Percentiles rank a stretch among this genome's conserved stretches.
These are phyloP conservation scores for Massariosphaeria phaeospora DNA, from an alignment of 495 filamentous ascomycete species.

Conservation along the genomic window DNA sequence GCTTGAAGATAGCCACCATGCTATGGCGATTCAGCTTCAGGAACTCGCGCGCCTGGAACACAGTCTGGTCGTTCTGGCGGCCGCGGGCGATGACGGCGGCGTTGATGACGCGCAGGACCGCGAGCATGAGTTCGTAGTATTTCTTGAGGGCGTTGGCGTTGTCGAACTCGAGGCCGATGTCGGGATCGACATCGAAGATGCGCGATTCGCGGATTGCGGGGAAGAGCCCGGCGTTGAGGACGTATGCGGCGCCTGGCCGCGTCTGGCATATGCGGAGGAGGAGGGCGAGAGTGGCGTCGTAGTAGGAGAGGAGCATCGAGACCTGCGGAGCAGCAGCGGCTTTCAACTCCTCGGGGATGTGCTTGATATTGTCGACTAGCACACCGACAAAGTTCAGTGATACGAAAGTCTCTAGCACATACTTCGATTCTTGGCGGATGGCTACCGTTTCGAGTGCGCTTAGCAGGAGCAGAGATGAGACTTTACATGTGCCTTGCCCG, in stretches of 20 bases:
- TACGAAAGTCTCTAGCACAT: slow-evolving; percentile 72
- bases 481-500: slow-evolving; percentile 72
- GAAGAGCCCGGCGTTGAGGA: slow-evolving; percentile 88
- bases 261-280: slow-evolving; percentile 81
- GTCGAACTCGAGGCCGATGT: slow-evolving; percentile 74
- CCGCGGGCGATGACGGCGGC: slow-evolving; percentile 73
- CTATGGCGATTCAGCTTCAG: slow-evolving; percentile 70
- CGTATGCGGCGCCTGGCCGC: slow-evolving; percentile 67
- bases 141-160: slow-evolving; percentile 65
- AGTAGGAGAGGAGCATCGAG: slow-evolving; percentile 47
- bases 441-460: slow-evolving; percentile 65
- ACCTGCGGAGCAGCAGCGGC: slow-evolving; percentile 48
- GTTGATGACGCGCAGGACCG: slow-evolving; percentile 75
- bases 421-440: slow-evolving; percentile 56
- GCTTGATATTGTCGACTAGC: slow-evolving; percentile 75
- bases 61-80: slow-evolving; percentile 67
- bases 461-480: slow-evolving; percentile 73
- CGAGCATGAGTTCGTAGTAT: slow-evolving; percentile 77
- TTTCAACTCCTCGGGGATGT: slow-evolving; percentile 60
- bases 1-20: slow-evolving; percentile 86
- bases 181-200: slow-evolving; percentile 86
- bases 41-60: slow-evolving; percentile 70
- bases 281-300: slow-evolving; percentile 71
- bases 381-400: slow-evolving; percentile 85
- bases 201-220: slow-evolving; percentile 68